Evolutionary conservation across 352 stramenopile genomes (phyloP).

Genomic region (Saprolegnia diclina): DNA sequence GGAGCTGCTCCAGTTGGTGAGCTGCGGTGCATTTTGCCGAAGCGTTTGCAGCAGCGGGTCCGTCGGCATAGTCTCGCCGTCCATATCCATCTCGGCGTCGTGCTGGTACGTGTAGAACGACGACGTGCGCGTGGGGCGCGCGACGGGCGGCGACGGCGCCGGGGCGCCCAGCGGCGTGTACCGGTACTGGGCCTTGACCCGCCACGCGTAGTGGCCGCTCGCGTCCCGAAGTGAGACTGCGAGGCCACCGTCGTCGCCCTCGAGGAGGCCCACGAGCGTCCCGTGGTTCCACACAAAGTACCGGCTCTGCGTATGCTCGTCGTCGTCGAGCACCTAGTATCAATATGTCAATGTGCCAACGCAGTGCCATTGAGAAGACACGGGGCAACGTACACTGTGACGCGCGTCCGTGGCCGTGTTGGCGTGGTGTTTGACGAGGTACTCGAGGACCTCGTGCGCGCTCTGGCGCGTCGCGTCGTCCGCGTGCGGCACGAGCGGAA

Average conservation of each 20-base stretch:
- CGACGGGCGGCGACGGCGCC: background rate
- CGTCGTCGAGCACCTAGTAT: constrained; percentile 32
- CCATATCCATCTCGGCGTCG: background rate
- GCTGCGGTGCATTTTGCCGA: constrained; percentile 8
- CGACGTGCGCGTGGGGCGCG: background rate
- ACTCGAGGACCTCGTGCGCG: constrained; percentile 74
- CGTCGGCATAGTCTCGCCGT: too few species aligned
- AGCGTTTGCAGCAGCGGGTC: constrained; percentile 22
- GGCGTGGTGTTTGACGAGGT: constrained; percentile 84
- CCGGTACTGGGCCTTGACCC: constrained; percentile 56
- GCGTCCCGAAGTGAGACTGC: constrained; percentile 76
- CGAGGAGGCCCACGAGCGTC: constrained; percentile 71
- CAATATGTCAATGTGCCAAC: background rate
- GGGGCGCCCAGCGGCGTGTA: constrained; percentile 5
- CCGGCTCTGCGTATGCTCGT: constrained; percentile 51
- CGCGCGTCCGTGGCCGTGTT: constrained; percentile 23
- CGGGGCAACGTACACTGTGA: too few species aligned
- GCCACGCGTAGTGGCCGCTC: constrained; percentile 73
- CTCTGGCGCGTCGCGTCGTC: constrained; percentile 45
- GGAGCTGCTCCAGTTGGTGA: constrained; percentile 14
- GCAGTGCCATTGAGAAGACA: too few species aligned
- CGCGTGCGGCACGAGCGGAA: constrained; percentile 1
- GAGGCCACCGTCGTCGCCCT: constrained; percentile 47
- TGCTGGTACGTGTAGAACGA: background rate
- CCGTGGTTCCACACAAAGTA: constrained; percentile 82